Percentiles rank a stretch among this genome's conserved stretches.
Conservation (phyloP, 345 rosid species). For the Aquilaria sinensis region DNA sequence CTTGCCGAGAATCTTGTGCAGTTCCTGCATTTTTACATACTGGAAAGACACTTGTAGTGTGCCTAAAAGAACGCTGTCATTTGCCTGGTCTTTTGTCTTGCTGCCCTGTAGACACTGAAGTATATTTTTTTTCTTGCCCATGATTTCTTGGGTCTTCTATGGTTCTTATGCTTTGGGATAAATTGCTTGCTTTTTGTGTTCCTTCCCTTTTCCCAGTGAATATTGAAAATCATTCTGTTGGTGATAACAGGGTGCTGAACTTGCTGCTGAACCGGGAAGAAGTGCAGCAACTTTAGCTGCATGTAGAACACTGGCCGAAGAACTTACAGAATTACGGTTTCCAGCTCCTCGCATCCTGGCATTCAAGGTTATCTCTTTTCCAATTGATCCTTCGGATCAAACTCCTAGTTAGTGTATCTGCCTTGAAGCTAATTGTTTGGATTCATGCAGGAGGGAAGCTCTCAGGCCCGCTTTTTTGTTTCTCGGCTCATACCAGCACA, state of each 20-base stretch:
- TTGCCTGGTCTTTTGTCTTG: neutral
- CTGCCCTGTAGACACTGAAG: neutral
- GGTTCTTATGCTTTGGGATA: neutral
- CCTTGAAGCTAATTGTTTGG: constrained; percentile 7
- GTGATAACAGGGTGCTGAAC: constrained; percentile 74
- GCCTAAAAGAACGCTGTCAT: too few relatives aligned
- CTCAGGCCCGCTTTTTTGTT: constrained; percentile 91
- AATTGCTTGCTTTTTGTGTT: neutral
- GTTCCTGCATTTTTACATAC: too few relatives aligned
- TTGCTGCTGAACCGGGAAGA: constrained; percentile 83
- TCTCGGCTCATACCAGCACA: constrained; percentile 93
- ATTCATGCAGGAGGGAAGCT: constrained; percentile 79
- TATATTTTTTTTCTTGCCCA: neutral
- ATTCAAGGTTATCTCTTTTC: constrained; percentile 56
- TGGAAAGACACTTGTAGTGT: too few relatives aligned
- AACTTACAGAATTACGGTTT: constrained; percentile 84
- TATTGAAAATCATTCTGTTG: constrained; percentile 7
- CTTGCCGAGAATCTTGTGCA: too few relatives aligned
- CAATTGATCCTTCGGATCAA: neutral
- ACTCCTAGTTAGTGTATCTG: neutral
- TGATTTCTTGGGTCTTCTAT: too few relatives aligned
- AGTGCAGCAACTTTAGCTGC: constrained; percentile 91
- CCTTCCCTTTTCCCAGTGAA: neutral
- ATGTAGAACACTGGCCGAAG: constrained; percentile 95
- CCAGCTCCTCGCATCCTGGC: constrained; percentile 96